Conservation (phyloP, 2,329 filamentous ascomycete genomes). For the Cytospora piceicola region DNA sequence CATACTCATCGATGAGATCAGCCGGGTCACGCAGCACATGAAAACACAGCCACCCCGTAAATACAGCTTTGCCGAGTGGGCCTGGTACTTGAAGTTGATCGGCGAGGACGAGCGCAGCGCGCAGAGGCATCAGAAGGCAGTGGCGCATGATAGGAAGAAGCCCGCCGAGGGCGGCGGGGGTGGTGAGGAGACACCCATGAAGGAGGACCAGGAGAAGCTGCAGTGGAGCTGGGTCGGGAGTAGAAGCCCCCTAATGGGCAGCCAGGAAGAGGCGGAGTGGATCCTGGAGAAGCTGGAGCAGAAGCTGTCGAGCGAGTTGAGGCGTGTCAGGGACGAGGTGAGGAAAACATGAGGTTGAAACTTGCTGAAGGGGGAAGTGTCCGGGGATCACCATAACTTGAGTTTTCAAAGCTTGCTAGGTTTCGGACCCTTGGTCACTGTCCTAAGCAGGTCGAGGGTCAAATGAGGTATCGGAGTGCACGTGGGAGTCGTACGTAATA, state of each 20-base stretch:
- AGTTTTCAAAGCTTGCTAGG: neutral
- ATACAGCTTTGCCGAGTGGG: conserved; percentile 86
- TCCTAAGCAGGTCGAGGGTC: no score
- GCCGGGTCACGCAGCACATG: conserved; percentile 66
- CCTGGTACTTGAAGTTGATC: conserved; percentile 80
- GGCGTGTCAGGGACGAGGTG: conserved; percentile 35
- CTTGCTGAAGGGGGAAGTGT: neutral
- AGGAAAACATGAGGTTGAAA: neutral
- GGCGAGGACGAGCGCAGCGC: conserved; percentile 62
- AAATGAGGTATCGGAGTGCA: neutral
- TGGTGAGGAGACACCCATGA: conserved; percentile 17
- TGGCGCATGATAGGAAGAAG: conserved; percentile 22
- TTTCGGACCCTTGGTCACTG: no score
- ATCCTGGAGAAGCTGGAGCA: conserved; percentile 67
- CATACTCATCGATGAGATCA: conserved; percentile 74
- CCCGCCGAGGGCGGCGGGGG: neutral
- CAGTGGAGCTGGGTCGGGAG: conserved; percentile 76
- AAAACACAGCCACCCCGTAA: conserved; percentile 59
- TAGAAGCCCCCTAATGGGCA: conserved; percentile 70
- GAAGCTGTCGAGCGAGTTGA: conserved; percentile 57
- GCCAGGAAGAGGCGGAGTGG: conserved; percentile 72
- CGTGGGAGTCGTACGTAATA: neutral
- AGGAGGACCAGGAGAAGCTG: conserved; percentile 35
- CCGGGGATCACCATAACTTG: neutral
- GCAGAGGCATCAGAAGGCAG: conserved; percentile 51